Evolutionary conservation across 2,329 filamentous ascomycete genomes (phyloP).

Genomic region (Aspergillus sclerotialis): DNA sequence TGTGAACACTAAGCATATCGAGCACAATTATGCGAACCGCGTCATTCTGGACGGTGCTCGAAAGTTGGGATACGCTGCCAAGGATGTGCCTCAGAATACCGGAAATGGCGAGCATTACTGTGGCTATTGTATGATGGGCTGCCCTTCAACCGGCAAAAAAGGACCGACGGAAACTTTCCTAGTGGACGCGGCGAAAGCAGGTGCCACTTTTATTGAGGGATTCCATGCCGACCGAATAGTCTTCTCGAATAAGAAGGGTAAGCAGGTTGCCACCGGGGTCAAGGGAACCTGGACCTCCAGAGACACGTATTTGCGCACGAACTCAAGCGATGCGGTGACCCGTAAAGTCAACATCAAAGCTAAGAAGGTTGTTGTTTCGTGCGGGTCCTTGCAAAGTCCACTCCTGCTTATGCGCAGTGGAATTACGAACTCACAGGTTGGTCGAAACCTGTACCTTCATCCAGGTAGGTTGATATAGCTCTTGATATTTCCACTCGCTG

Average conservation of each 20-base stretch:
- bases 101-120: slow-evolving; percentile 68
- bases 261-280: slow-evolving; percentile 61
- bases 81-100: slow-evolving; percentile 71
- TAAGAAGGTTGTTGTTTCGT: slow-evolving; percentile 71
- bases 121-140: slow-evolving; percentile 56
- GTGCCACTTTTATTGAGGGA: slow-evolving; percentile 77
- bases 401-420: slow-evolving; percentile 71
- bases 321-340: slow-evolving; percentile 44
- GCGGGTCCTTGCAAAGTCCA: slow-evolving; percentile 70
- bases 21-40: slow-evolving; percentile 66
- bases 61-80: slow-evolving; percentile 65
- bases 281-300: slow-evolving; percentile 69
- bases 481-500: slow-evolving; percentile 28
- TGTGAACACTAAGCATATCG: slow-evolving; percentile 57
- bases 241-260: slow-evolving; percentile 52
- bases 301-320: slow-evolving; percentile 54
- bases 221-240: slow-evolving; percentile 64
- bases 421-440: slow-evolving; percentile 73
- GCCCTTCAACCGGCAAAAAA: slow-evolving; percentile 63
- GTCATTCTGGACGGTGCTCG: slow-evolving; percentile 67
- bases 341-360: slow-evolving; percentile 66
- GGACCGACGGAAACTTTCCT: slow-evolving; percentile 72
- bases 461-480: slow-evolving; percentile 60
- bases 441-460: slow-evolving; percentile 74
- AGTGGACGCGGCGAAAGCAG: slow-evolving; percentile 68